phyloP scores from a whole-genome alignment of 2,329 filamentous ascomycete genomes.

The Aureobasidium sp. region DNA sequence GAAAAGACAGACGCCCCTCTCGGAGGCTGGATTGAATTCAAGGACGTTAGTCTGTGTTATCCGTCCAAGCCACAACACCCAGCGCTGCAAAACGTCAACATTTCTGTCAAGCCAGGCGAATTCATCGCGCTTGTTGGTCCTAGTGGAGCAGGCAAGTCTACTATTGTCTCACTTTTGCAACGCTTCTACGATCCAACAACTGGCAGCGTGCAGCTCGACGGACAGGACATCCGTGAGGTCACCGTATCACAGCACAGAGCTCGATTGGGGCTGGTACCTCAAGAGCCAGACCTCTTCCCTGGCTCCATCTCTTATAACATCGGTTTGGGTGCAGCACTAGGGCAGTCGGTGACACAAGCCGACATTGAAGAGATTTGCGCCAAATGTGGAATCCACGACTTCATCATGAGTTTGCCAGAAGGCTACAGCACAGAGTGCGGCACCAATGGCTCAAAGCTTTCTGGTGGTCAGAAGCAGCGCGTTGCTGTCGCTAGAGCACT shows the following conservation, averaged over 20 bases:
- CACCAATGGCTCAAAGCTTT: constrained; percentile 32
- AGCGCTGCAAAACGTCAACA: constrained; percentile 39
- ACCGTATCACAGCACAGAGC: constrained; percentile 29
- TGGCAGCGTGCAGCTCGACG: constrained; percentile 33
- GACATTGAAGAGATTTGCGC: constrained; percentile 29
- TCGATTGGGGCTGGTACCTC: constrained; percentile 34
- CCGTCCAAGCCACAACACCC: constrained; percentile 26
- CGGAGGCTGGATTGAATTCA: constrained; percentile 22
- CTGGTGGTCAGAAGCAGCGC: constrained; percentile 38
- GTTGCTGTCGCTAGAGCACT: constrained; percentile 39
- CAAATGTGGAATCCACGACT: constrained; percentile 37
- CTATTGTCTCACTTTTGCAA: constrained; percentile 37
- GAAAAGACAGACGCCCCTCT: background rate
- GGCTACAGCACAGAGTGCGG: constrained; percentile 39
- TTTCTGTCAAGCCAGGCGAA: constrained; percentile 42
- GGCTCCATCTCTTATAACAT: constrained; percentile 38
- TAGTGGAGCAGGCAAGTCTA: constrained; percentile 38
- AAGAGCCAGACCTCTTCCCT: constrained; percentile 38
- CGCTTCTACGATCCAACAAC: constrained; percentile 35
- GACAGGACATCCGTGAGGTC: constrained; percentile 31
- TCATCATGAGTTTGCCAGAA: constrained; percentile 38
- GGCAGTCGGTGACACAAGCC: constrained; percentile 19
- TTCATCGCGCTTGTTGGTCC: constrained; percentile 42
- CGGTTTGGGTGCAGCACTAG: constrained; percentile 26
- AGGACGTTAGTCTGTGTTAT: constrained; percentile 32